Base-by-base conservation (phyloP, 176 grass and related monocot species). In the Zoysia pacifica region DNA sequence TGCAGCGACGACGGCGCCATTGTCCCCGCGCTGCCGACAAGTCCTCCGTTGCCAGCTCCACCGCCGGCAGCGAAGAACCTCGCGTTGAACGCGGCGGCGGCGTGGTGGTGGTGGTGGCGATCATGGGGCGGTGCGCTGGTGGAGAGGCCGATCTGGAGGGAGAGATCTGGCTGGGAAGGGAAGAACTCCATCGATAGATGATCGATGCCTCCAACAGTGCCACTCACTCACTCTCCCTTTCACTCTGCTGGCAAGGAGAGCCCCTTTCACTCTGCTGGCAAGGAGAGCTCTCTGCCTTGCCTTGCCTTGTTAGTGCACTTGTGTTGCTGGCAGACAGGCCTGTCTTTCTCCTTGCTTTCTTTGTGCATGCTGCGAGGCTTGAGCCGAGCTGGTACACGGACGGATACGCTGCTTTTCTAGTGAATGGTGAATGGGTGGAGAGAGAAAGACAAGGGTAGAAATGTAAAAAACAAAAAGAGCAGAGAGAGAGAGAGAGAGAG, bases 101-200 rank as follows among this genome's bases (percentile, higher is more conserved):
- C 28, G n/a, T 69, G 61, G 54, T n/a, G 75, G 65, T 83, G 56
- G 45, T 85, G 72, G 45, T 81, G 82, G 56, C 81, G 82, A 50
- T 72, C 41, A 65, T 73, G 67, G 18, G 74, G 40, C 49, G 65
- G 51, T 50, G 56, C 64, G 47, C 16, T 66, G 40, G 85, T 79
- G 15, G 91, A 87, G 42, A 87, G 83, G 19, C 94, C 93, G 72
- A 97, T 92, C 73, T 97, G 94, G 74, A 97, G 89, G 67, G 94
- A 97, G 8, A 97, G 82, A 78, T 97, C 91, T 48, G 94, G 91
- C 69, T 91, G 89, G 50, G 94, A 82, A 76, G 84, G 83, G 78
- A 94, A 94, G 61, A 97, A 80, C 87, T 97, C 89, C 94, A 97
- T 97, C 38, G 76, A 63, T 79, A 0, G 2, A 4, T 55, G 4